Percentiles rank a stretch among this genome's conserved stretches.
These are phyloP conservation scores for Nitzschia inconspicua DNA, from an alignment of 108 stramenopile genomes.

Conservation along the genomic window DNA sequence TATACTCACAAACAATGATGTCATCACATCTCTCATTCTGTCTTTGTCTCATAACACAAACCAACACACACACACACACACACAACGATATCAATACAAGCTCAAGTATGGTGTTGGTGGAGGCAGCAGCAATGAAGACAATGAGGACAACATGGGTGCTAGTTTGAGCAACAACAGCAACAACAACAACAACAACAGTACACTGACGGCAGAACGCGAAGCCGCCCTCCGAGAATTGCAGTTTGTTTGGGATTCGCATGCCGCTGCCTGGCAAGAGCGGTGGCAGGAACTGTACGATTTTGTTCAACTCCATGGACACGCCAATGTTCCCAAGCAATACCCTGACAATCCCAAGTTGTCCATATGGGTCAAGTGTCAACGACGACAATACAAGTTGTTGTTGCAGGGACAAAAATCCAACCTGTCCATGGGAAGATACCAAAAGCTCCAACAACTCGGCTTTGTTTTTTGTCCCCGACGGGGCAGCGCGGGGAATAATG, in stretches of 20 bases:
- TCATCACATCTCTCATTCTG: no score
- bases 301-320: not conserved
- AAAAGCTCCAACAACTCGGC: slow-evolving; percentile 38
- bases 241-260: slow-evolving; percentile 32
- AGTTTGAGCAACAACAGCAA: no score
- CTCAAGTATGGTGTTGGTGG: no score
- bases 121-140: slow-evolving; percentile 33
- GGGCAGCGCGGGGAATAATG: no score
- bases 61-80: no score
- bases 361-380: slow-evolving; percentile 32
- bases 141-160: slow-evolving; percentile 15
- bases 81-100: slow-evolving; percentile 31
- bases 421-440: slow-evolving; percentile 45
- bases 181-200: no score
- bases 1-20: no score
- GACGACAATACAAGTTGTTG: slow-evolving; percentile 20
- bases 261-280: slow-evolving; percentile 20
- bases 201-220: slow-evolving; percentile 35
- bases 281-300: slow-evolving; percentile 12
- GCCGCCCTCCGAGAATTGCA: slow-evolving; percentile 17
- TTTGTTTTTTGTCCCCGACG: slow-evolving; percentile 49
- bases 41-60: no score
- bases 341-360: slow-evolving; percentile 30
- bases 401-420: slow-evolving; percentile 47
- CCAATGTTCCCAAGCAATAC: slow-evolving; percentile 28